These are phyloP conservation scores for Aureobasidium sp. DNA, from an alignment of 2,329 filamentous ascomycete species.

Conservation along the genomic window DNA sequence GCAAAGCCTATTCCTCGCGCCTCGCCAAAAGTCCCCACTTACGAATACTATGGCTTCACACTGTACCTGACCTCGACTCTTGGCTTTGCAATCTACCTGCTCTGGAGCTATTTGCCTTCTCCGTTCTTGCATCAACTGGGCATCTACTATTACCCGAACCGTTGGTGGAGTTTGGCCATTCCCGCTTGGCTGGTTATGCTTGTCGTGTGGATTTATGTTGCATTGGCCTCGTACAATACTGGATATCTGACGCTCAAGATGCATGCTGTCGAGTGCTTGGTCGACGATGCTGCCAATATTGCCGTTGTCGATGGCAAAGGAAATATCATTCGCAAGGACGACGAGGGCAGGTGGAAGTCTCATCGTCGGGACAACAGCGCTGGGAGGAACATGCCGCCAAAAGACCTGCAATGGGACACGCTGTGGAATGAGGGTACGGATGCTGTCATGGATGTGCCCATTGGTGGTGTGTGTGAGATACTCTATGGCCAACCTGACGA, in stretches of 20 bases:
- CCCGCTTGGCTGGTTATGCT: conserved; percentile 85
- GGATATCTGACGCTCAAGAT: conserved; percentile 79
- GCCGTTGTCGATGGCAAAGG: conserved; percentile 73
- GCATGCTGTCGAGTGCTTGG: conserved; percentile 75
- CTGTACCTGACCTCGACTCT: conserved; percentile 85
- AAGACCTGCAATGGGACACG: conserved; percentile 62
- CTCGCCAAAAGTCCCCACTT: conserved; percentile 91
- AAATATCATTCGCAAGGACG: conserved; percentile 36
- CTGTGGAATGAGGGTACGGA: conserved; percentile 92
- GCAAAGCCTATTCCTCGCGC: conserved; percentile 67
- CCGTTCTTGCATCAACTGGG: conserved; percentile 88
- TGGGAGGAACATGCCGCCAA: conserved; percentile 24
- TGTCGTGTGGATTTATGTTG: conserved; percentile 88
- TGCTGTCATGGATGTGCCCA: conserved; percentile 92
- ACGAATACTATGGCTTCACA: conserved; percentile 98
- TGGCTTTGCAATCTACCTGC: conserved; percentile 64
- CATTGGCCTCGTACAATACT: conserved; percentile 83
- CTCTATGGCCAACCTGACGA: conserved; percentile 61
- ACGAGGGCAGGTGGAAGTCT: conserved; percentile 18
- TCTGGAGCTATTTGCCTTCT: conserved; percentile 87
- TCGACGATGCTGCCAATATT: conserved; percentile 82
- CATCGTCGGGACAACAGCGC: conserved; percentile 23
- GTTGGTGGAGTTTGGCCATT: conserved; percentile 94
- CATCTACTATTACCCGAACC: conserved; percentile 93
- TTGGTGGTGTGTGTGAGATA: conserved; percentile 91